Conservation (phyloP, 345 rosid species). For the Pugionium dolabratum region DNA sequence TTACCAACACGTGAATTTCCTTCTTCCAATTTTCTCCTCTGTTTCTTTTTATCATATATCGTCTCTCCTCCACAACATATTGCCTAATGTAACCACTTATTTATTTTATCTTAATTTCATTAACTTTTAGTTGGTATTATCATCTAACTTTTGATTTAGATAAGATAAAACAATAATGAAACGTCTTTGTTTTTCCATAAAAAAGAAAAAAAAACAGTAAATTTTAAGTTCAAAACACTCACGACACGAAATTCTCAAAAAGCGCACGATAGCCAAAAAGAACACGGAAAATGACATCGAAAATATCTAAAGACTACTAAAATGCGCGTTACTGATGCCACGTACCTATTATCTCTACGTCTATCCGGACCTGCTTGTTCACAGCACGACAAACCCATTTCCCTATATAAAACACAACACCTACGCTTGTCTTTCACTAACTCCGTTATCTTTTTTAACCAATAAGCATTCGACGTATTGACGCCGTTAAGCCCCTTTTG, state of each 20-base stretch:
- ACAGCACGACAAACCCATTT: background rate
- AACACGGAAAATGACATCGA: background rate
- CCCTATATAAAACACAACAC: background rate
- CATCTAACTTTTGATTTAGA: background rate
- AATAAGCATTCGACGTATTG: background rate
- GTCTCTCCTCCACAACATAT: background rate
- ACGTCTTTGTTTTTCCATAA: conserved; percentile 40
- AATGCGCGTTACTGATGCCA: background rate
- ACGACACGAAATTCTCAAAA: conserved; percentile 26
- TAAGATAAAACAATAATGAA: conserved; percentile 28
- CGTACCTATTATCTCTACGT: no score
- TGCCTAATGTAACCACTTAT: background rate
- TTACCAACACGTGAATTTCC: conserved; percentile 45
- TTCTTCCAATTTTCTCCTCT: conserved; percentile 16
- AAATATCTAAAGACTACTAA: background rate
- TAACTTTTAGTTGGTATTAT: no score
- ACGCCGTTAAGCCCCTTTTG: background rate
- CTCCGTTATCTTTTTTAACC: background rate
- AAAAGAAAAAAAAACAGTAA: conserved; percentile 36
- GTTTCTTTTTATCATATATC: background rate
- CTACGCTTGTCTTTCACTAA: no score
- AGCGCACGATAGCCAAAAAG: conserved; percentile 34
- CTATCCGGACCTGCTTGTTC: background rate
- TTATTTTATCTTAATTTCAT: background rate
- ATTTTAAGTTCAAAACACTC: conserved; percentile 31